Conservation (phyloP, 73 alveolate species). For the Paramecium primaurelia region DNA sequence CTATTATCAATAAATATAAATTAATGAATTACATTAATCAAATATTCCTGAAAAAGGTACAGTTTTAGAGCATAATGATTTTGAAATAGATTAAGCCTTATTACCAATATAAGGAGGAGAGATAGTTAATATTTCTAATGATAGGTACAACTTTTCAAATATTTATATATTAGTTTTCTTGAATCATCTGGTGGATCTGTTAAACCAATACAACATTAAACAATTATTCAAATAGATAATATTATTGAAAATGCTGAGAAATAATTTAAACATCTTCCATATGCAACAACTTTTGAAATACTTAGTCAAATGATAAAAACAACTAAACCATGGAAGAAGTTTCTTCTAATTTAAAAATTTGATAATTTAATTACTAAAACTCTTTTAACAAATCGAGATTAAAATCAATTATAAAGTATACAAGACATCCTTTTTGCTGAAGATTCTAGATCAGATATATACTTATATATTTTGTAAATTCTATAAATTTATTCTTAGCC, state of each 20-base stretch:
- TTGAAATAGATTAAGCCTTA: not conserved
- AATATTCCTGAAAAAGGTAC: not conserved
- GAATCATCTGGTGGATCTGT: not conserved
- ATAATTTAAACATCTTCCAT: not conserved
- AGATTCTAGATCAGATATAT: constrained; percentile 29
- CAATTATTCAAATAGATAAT: not conserved
- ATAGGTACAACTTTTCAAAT: not conserved
- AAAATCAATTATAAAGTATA: not conserved
- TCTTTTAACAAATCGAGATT: not conserved
- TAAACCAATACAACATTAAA: not conserved
- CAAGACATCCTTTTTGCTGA: constrained; percentile 18
- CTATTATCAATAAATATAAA: not conserved
- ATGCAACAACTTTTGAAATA: not conserved
- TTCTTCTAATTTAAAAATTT: not conserved
- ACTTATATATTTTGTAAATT: not conserved
- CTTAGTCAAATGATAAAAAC: not conserved
- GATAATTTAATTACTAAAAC: not conserved
- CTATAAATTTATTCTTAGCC: not conserved
- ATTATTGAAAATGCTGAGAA: not conserved
- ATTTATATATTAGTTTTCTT: not conserved
- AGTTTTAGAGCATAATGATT: not conserved
- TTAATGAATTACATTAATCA: not conserved
- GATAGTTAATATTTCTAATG: not conserved
- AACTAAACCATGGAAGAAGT: constrained; percentile 48
- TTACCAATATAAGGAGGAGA: not conserved